A percentile compares a stretch with the other conserved stretches of the same genome.
Evolutionary conservation across 257 asterid genomes (phyloP).

Genomic region (Fraxinus cuspidata): DNA sequence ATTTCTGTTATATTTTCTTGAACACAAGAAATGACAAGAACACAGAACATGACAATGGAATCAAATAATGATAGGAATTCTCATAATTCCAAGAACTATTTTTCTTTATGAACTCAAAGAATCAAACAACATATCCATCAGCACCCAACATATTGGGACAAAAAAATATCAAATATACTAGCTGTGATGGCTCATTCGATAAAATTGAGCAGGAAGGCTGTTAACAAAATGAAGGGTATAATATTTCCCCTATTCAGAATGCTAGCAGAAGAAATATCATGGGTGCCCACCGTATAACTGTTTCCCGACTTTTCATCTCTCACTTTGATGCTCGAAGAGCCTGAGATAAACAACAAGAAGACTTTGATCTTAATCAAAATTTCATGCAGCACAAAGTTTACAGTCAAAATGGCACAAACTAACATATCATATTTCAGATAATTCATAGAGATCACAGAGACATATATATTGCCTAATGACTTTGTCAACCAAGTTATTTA

Average conservation of each 20-base stretch:
- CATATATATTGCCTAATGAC: too few relatives aligned
- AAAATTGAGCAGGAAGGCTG: conserved; percentile 36
- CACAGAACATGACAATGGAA: not conserved
- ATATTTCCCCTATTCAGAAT: conserved; percentile 29
- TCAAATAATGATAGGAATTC: conserved; percentile 25
- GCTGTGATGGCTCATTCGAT: conserved; percentile 29
- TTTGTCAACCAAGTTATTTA: too few relatives aligned
- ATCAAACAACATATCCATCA: conserved; percentile 23
- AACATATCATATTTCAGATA: too few relatives aligned
- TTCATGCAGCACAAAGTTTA: not conserved
- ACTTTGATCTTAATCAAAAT: not conserved
- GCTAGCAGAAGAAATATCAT: conserved; percentile 57
- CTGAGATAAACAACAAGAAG: conserved; percentile 34
- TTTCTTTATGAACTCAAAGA: conserved; percentile 29
- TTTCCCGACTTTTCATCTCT: conserved; percentile 61
- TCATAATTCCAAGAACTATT: not conserved
- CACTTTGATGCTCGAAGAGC: conserved; percentile 68
- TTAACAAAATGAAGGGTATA: conserved; percentile 40
- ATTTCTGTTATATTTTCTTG: not conserved
- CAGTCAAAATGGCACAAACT: too few relatives aligned
- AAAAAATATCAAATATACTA: conserved; percentile 26
- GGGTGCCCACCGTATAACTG: conserved; percentile 51
- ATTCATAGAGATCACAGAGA: too few relatives aligned
- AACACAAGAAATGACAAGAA: not conserved
- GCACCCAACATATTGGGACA: conserved; percentile 16